Evolutionary conservation across 371 early-diverging fungal species (phyloP).

Genomic region (Mucor plumbeus): DNA sequence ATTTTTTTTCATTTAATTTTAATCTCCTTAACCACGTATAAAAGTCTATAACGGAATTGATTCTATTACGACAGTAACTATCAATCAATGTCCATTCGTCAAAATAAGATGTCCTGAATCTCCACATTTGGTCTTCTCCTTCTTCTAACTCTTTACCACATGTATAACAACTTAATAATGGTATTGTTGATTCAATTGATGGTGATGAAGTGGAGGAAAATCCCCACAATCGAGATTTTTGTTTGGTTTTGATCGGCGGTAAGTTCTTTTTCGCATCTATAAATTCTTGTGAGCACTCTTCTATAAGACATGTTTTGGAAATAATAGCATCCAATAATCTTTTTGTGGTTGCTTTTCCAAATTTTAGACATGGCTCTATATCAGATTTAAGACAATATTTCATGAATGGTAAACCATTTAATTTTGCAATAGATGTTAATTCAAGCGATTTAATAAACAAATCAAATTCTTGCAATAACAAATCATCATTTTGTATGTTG

Average conservation of each 20-base stretch:
- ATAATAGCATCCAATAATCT: constrained; percentile 85
- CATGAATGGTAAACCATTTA: constrained; percentile 26
- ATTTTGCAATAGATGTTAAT: constrained; percentile 10
- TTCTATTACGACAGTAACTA: constrained; percentile 76
- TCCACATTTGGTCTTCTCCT: constrained; percentile 38
- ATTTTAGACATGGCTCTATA: constrained; percentile 81
- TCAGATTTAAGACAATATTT: constrained; percentile 64
- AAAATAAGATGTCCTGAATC: constrained; percentile 72
- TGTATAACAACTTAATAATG: constrained; percentile 50
- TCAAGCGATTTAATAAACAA: constrained; percentile 17
- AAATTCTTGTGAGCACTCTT: constrained; percentile 31
- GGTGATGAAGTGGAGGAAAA: constrained; percentile 27
- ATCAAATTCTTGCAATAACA: constrained; percentile 25
- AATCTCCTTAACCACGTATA: constrained; percentile 85
- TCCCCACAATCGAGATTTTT: constrained; percentile 25
- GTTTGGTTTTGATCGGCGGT: background rate
- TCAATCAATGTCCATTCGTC: constrained; percentile 84
- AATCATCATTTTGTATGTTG: constrained; percentile 7
- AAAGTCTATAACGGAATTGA: constrained; percentile 85
- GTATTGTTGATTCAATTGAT: background rate
- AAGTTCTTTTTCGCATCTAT: background rate
- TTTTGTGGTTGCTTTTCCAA: constrained; percentile 81
- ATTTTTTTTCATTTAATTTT: constrained; percentile 70
- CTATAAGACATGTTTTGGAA: constrained; percentile 64
- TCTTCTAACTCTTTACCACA: constrained; percentile 23